Base-by-base conservation (phyloP, 2,329 filamentous ascomycete genomes). In the Nectriaceae sp. region DNA sequence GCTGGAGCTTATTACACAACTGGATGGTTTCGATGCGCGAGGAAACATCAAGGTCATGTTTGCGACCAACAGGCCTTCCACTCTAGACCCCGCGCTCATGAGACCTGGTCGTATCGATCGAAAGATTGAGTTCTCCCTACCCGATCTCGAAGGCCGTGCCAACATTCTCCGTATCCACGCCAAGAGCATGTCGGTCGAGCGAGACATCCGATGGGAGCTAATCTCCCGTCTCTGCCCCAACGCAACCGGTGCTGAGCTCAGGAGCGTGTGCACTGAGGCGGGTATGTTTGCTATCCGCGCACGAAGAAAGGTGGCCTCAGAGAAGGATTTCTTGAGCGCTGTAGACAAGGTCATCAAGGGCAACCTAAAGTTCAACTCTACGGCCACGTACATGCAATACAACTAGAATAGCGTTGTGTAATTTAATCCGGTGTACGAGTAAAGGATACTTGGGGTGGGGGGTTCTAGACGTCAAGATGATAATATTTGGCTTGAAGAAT, bases 1-100 rank as follows among this genome's bases (percentile, higher is more conserved):
- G 93, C 75, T 97, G 79, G 93, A 97, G 69, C 80, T 97, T 44
- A 97, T 97, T 66, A 97, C 93, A 26, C 93, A 97, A 72, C 80
- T 97, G 40, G 93, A 97, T 66, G 93, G 93, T 55, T 97, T 97
- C 76, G 93, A 97, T 67, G 89, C 91, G 41, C 83, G 93, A 70
- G 93, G 93, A 70, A 97, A 97, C 73, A 97, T 97, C 80, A 97
- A 97, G 75, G 93, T 97, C 73, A 97, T 97, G 93, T 97, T 97
- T 66, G 93, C 93, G 49, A 97, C 93, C 68, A 97, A 97, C 80
- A 82, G 93, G 70, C 93, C 93, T 3, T 96, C 91, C 4, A 97
- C 93, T 4, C 80, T 97, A 46, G 93, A 97, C 67, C 93, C 93
- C n/a, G 93, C 93, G 3, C 80, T 97, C 56, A 97, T 97, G 91